Conservation (phyloP, 2,329 filamentous ascomycete genomes). For the Venturia aucupariae region DNA sequence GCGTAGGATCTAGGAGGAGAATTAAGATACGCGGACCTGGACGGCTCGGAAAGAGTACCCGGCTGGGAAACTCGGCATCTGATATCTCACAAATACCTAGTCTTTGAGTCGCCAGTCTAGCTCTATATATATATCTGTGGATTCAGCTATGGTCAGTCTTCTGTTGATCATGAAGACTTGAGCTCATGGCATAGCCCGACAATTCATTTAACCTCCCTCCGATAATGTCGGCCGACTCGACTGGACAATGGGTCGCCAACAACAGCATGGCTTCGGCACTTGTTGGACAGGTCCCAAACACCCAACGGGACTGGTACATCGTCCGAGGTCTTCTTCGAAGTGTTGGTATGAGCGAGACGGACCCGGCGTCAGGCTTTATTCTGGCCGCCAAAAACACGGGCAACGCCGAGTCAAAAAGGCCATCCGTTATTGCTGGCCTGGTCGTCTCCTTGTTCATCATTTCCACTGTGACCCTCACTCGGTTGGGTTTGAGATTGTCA, state of each 20-base stretch:
- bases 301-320: neutral
- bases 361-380: neutral
- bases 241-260: neutral
- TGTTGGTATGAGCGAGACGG: neutral
- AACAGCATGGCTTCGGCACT: neutral
- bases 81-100: neutral
- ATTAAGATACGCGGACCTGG: too few relatives aligned
- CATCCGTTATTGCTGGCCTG: slow-evolving; percentile 24
- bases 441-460: slow-evolving; percentile 24
- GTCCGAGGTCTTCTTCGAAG: neutral
- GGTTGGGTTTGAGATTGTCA: slow-evolving; percentile 23
- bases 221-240: neutral
- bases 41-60: too few relatives aligned
- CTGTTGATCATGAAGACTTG: neutral
- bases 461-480: slow-evolving; percentile 21
- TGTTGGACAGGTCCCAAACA: neutral
- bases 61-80: too few relatives aligned
- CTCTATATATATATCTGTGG: neutral
- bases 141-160: neutral
- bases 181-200: neutral
- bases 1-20: too few relatives aligned
- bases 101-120: neutral
- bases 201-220: neutral
- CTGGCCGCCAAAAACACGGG: neutral
- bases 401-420: slow-evolving; percentile 20